Base-by-base conservation (phyloP, 495 filamentous ascomycete species). In the Trichoderma asperelloides region DNA sequence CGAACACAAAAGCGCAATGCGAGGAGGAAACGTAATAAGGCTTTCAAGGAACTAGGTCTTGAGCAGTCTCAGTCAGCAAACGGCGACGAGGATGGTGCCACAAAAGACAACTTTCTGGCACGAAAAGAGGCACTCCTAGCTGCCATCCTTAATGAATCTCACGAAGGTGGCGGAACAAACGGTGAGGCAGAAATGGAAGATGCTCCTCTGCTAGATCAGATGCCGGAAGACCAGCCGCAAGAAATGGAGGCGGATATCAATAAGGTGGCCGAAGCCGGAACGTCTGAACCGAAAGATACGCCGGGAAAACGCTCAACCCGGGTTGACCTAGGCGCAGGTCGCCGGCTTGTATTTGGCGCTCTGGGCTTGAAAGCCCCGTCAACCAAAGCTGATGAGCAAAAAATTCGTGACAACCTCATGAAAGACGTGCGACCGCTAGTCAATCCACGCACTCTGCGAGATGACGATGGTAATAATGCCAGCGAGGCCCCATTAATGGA, bases 311-410 rank as follows among this genome's bases (percentile, higher is more conserved):
- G 68, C 23, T 69, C 66, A 41, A n/a, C 43, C 2, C 69, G 79
- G 66, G 72, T 92, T 23, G 89, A 93, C 71, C 69, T 91, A 3
- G 84, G 78, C 11, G 87, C 89, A 67, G 86, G 86, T 4, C 83
- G 84, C 51, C 80, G 91, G 68, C 73, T 93, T 68, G 71, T 95
- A 0, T 92, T 92, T 70, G 86, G 87, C 23, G 85, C 88, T 27
- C 79, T 93, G n/a, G 91, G 90, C 40, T 77, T 92, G 5, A 83
- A 82, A 66, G 83, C 81, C 12, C 90, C 91, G 2, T 86, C 84
- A 66, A 86, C 82, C 4, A 87, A 90, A 70, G 82, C 84, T 67
- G 89, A 92, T 18, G 87, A 89, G 71, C 82, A 86, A 15, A 80
- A 80, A 40, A 76, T 89, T 6, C 83, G 84, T n/a, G 81, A 78